A percentile compares a stretch with the other conserved stretches of the same genome.
Conservation (phyloP, 1,284 basidiomycete species). For the Marasmius fiardii region DNA sequence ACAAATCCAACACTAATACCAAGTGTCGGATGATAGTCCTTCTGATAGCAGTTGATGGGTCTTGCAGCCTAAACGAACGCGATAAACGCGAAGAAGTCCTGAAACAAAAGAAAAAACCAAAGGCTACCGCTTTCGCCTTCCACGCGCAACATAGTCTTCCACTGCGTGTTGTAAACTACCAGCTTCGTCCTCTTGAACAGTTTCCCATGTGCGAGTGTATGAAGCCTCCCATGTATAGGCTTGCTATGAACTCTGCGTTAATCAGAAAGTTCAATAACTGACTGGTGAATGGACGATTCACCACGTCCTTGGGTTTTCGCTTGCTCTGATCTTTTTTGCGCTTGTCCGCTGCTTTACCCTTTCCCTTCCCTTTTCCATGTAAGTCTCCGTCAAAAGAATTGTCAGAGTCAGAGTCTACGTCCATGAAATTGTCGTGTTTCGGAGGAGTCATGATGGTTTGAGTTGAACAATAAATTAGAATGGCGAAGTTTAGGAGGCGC, state of each 20-base stretch:
- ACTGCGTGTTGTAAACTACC: conserved; percentile 91
- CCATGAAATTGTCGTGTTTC: conserved; percentile 22
- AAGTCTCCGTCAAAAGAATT: conserved; percentile 30
- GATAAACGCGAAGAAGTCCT: not conserved
- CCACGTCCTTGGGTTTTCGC: conserved; percentile 48
- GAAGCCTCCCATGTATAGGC: conserved; percentile 95
- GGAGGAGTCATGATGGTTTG: not conserved
- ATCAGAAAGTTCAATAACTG: not conserved
- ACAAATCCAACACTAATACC: conserved; percentile 87
- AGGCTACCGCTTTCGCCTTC: conserved; percentile 74
- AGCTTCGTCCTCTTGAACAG: conserved; percentile 92
- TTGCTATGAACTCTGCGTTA: conserved; percentile 41
- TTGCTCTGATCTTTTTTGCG: conserved; percentile 38
- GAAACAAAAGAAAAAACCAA: conserved; percentile 22
- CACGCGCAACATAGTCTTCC: conserved; percentile 83
- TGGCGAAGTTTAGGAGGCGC: not conserved
- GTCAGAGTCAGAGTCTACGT: conserved; percentile 38
- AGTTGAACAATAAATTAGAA: not conserved
- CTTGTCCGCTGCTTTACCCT: conserved; percentile 35
- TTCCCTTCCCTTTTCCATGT: conserved; percentile 39
- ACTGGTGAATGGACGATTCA: conserved; percentile 15
- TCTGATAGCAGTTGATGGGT: conserved; percentile 84
- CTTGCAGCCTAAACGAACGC: conserved; percentile 51
- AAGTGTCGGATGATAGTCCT: conserved; percentile 96
- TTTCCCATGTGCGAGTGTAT: conserved; percentile 95